Evolutionary conservation across 1,284 basidiomycete species (phyloP).

Genomic region (Trametes versicolor): DNA sequence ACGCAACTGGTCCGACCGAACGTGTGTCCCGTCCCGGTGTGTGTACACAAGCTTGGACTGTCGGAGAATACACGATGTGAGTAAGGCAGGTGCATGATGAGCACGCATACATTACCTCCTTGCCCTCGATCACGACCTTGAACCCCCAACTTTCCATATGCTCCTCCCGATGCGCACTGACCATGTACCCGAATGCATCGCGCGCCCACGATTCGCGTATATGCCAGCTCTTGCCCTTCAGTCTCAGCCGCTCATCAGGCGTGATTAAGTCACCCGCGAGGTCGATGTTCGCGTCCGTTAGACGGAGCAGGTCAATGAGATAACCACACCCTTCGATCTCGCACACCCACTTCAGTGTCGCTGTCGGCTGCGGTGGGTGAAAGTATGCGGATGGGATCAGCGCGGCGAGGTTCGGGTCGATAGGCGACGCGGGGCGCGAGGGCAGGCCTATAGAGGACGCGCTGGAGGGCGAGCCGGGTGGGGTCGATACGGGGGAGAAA

Average conservation of each 20-base stretch:
- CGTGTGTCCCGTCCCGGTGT: slow-evolving; percentile 17
- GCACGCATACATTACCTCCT: slow-evolving; percentile 24
- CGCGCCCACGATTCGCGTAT: slow-evolving; percentile 32
- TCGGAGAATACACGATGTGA: neutral
- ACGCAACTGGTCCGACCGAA: slow-evolving; percentile 3
- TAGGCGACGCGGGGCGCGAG: slow-evolving; percentile 26
- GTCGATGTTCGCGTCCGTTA: slow-evolving; percentile 36
- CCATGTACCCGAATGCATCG: slow-evolving; percentile 34
- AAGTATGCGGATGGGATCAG: slow-evolving; percentile 36
- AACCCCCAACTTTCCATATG: slow-evolving; percentile 38
- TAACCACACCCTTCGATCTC: slow-evolving; percentile 34
- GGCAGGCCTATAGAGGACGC: slow-evolving; percentile 35
- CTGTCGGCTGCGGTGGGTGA: slow-evolving; percentile 31
- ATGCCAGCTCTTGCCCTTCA: slow-evolving; percentile 27
- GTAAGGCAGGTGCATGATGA: neutral
- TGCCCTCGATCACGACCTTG: slow-evolving; percentile 22
- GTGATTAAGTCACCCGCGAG: slow-evolving; percentile 24
- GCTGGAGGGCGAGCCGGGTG: slow-evolving; percentile 51
- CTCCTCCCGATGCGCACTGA: slow-evolving; percentile 28
- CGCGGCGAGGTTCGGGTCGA: slow-evolving; percentile 35
- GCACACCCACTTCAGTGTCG: slow-evolving; percentile 41
- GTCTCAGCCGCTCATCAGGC: slow-evolving; percentile 20
- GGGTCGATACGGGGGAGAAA: slow-evolving; percentile 58
- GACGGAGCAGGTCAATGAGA: slow-evolving; percentile 36
- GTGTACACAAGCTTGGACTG: slow-evolving; percentile 24